Base-by-base conservation (phyloP, 2,329 filamentous ascomycete genomes). In the Rhynchosporium graminicola region DNA sequence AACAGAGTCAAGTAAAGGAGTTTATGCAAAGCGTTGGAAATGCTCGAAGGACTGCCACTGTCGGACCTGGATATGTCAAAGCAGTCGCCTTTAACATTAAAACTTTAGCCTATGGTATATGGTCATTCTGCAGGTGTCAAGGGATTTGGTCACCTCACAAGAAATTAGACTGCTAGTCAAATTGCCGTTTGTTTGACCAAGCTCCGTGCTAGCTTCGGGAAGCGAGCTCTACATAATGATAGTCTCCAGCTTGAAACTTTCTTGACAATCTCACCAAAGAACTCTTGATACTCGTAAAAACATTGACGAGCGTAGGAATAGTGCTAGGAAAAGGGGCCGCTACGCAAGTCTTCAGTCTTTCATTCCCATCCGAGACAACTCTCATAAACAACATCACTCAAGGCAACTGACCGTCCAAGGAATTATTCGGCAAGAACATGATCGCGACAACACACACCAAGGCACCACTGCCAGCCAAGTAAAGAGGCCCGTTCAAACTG, bases 391-490 rank as follows among this genome's bases (percentile, higher is more conserved):
- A 38, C 12, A 9, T n/a, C 33, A 9, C 28, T 60, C 29, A 54
- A n/a, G 48, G 43, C 48, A 40, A 52, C 48, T 61, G 33, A 46
- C 59, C 64, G 8, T n/a, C 59, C 62, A 65, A 48, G 26, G 61
- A 56, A 15, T 42, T 48, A 43, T 55, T 46, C 1, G 82, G 82
- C 67, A 84, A 68, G 36, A 83, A 64, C 3, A 78, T 75, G n/a
- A 80, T 82, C 0, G 76, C 80, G 0, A 84, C 63, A 0, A 83
- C 80, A 66, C 81, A 83, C 0, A 81, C 81, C 38, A 84, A 65
- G 38, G 80, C 82, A 3, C 83, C 78, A 1, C 81, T 80, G 3
- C 83, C 83, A 5, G 83, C 83, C 28, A 86, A 70, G 67, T 84
- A 86, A 59, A 86, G 62, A 0, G 85, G 80, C 4, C 75, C 76